A percentile compares a stretch with the other conserved stretches of the same genome.
Conservation (phyloP, 2,329 filamentous ascomycete genomes). For the Catunica adiposa region DNA sequence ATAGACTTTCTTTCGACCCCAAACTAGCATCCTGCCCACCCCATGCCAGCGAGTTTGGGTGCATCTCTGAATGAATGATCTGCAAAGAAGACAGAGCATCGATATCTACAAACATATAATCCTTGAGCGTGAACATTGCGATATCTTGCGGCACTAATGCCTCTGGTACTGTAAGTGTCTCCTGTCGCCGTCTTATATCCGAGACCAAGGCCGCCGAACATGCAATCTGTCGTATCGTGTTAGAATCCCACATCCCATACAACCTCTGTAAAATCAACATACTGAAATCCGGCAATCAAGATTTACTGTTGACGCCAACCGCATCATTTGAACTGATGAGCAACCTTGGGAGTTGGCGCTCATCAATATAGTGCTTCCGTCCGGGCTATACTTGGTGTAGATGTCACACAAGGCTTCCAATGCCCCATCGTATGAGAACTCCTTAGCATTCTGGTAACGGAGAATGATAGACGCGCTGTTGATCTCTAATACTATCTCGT, state of each 20-base stretch:
- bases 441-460: conserved; percentile 50
- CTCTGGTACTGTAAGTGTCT: background rate
- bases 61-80: conserved; percentile 65
- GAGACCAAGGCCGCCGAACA: conserved; percentile 78
- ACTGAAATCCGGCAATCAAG: conserved; percentile 58
- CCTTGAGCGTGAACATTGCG: conserved; percentile 55
- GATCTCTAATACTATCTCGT: background rate
- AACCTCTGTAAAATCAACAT: conserved; percentile 16
- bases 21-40: conserved; percentile 22
- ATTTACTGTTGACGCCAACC: conserved; percentile 54
- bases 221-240: conserved; percentile 38
- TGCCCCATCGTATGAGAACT: conserved; percentile 55
- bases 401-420: conserved; percentile 21
- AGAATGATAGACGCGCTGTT: conserved; percentile 24
- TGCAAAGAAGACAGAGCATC: conserved; percentile 73
- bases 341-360: conserved; percentile 21
- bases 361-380: conserved; percentile 31
- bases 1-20: conserved; percentile 64
- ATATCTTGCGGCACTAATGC: conserved; percentile 44
- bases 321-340: conserved; percentile 46
- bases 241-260: background rate
- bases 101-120: conserved; percentile 59
- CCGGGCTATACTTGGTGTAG: conserved; percentile 40
- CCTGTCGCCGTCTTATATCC: conserved; percentile 52
- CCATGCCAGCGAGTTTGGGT: conserved; percentile 56